Base-by-base conservation (phyloP, 1,284 basidiomycete species). In the Rugosomyces carneus region DNA sequence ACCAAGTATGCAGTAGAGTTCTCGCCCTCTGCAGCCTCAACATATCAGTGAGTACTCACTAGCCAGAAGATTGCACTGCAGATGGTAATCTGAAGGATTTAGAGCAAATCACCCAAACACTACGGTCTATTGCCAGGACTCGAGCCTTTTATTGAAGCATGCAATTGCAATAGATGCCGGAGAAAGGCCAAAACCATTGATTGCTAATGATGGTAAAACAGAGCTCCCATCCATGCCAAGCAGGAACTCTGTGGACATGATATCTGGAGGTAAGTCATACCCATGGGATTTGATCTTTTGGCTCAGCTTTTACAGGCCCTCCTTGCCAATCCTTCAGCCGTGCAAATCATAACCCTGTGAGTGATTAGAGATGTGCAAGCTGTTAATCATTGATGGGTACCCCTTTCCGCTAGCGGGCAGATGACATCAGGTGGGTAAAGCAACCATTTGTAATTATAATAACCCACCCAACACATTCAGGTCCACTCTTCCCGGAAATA, bases 301-400 rank as follows among this genome's bases (percentile, higher is more conserved):
- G 46, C 35, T 34, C 23, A 50, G 18, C 9, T n/a, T 23, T 38
- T 32, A 5, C 35, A 84, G 81, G 83, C 5, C 80, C 82, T 9
- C 84, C 84, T 10, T 86, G 84, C 56, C 84, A 86, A 53, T 74
- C 78, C 1, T 86, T 83, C 55, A 81, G 78, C 45, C 55, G 62
- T 0, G 76, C 80, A 52, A 86, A 86, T 48, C 75, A 77, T 46
- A 61, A 62, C 36, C 78, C 72, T 58, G 81, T 78, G 49, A 60
- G 66, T 51, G 8, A 26, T 36, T 45, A 1, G 8, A 5, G 27
- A 29, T 27, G 23, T 41, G 5, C 37, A 13, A 23, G 5, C 37
- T 16, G 37, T 19, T 23, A 7, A 26, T 4, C 7, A 24, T 7
- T 34, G 21, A 23, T 7, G 21, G 21, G 21, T 11, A 43, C 16